phyloP scores from a whole-genome alignment of 352 stramenopile genomes.

The Pythium oligandrum region DNA sequence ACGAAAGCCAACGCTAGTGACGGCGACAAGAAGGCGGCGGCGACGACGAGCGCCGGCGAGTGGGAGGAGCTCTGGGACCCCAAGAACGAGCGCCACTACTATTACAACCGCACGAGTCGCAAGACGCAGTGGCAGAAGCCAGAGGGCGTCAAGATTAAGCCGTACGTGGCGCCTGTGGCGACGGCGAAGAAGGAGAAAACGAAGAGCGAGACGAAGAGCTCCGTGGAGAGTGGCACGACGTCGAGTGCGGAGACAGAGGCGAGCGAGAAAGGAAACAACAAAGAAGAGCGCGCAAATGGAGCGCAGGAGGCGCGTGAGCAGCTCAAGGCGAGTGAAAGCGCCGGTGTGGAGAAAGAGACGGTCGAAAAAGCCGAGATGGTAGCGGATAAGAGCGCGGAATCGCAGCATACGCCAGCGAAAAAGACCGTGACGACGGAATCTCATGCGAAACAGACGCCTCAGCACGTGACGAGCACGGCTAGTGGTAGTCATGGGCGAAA shows the following conservation, averaged over 20 bases:
- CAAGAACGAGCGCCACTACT: conserved; percentile 83
- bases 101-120: conserved; percentile 75
- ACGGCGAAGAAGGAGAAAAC: conserved; percentile 17
- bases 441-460: no score
- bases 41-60: conserved; percentile 16
- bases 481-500: no score
- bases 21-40: conserved; percentile 16
- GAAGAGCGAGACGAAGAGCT: conserved; percentile 23
- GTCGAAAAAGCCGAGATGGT: conserved; percentile 16
- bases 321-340: neutral
- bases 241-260: no score
- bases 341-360: conserved; percentile 5
- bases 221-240: no score
- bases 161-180: conserved; percentile 28
- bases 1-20: conserved; percentile 6
- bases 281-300: conserved; percentile 1
- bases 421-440: conserved; percentile 12
- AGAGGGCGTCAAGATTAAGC: conserved; percentile 72
- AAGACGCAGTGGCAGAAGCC: conserved; percentile 84
- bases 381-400: conserved; percentile 7
- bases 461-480: no score
- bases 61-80: conserved; percentile 87
- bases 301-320: no score
- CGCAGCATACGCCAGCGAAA: conserved; percentile 11
- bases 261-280: no score